Evolutionary conservation across 345 rosid genomes (phyloP).

Genomic region (Viola odorata): DNA sequence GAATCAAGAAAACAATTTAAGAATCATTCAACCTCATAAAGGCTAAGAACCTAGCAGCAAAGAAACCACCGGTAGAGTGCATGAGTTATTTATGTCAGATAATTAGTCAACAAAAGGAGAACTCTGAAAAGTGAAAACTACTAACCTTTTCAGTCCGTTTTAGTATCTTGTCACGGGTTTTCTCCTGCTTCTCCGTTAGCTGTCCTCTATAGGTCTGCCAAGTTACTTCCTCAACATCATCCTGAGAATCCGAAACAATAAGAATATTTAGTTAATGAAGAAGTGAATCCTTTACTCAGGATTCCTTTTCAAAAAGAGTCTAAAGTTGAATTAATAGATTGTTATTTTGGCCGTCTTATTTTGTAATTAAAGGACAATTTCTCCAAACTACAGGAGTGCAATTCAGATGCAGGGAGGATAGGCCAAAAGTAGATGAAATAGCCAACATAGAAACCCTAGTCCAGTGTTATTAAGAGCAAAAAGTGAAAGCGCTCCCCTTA

Average conservation of each 20-base stretch:
- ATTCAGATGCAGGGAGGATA: neutral
- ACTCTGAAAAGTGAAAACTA: neutral
- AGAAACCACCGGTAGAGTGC: too few species aligned
- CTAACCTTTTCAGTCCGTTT: conserved; percentile 74
- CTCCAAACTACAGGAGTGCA: neutral
- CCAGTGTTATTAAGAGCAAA: too few species aligned
- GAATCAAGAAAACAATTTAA: neutral
- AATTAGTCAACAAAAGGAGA: neutral
- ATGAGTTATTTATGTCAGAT: too few species aligned
- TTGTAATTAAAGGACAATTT: neutral
- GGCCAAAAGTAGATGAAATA: neutral
- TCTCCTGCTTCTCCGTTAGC: conserved; percentile 95
- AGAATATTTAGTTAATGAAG: neutral
- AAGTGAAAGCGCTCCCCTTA: too few species aligned
- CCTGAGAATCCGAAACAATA: conserved; percentile 39
- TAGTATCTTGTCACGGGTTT: conserved; percentile 76
- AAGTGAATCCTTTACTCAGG: neutral
- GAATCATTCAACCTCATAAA: neutral
- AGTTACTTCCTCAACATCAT: conserved; percentile 77
- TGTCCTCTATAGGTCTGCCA: conserved; percentile 95
- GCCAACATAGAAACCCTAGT: neutral
- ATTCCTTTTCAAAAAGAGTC: neutral
- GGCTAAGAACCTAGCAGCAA: too few species aligned
- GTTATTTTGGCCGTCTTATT: too few species aligned
- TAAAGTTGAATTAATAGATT: conserved; percentile 1